Evolutionary conservation across 2,329 filamentous ascomycete genomes (phyloP).

Genomic region (Pyrenochaeta sp.): DNA sequence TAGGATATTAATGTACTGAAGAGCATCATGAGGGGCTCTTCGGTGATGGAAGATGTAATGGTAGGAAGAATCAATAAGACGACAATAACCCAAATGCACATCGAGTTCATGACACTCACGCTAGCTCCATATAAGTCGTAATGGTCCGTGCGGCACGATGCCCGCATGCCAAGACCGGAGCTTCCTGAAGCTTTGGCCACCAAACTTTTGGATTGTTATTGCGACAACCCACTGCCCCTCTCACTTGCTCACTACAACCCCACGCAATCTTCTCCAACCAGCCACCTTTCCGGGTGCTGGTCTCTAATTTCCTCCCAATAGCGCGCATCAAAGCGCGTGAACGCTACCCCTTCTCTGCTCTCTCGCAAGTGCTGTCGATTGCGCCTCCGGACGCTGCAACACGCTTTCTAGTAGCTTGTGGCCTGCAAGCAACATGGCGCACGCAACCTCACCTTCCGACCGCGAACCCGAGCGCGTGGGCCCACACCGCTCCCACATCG

Average conservation of each 20-base stretch:
- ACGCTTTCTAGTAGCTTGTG: too few relatives aligned
- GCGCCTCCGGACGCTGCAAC: background rate
- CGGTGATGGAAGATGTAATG: conserved; percentile 18
- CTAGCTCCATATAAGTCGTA: too few relatives aligned
- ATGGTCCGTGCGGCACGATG: too few relatives aligned
- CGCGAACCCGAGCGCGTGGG: conserved; percentile 45
- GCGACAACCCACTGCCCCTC: too few relatives aligned
- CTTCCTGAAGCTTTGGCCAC: conserved; percentile 27
- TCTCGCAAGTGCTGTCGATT: too few relatives aligned
- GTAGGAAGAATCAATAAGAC: conserved; percentile 8
- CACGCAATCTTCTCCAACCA: conserved; percentile 3
- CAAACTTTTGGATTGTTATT: conserved; percentile 17
- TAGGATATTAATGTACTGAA: conserved; percentile 15
- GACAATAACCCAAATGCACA: too few relatives aligned
- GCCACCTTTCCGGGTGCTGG: too few relatives aligned
- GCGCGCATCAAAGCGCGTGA: too few relatives aligned
- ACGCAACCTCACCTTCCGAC: conserved; percentile 34
- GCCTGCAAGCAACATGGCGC: conserved; percentile 46
- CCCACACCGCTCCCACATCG: conserved; percentile 69
- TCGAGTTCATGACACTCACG: too few relatives aligned
- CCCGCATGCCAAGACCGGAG: too few relatives aligned
- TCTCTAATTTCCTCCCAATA: too few relatives aligned
- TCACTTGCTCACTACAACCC: conserved; percentile 10
- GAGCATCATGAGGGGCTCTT: conserved; percentile 1
- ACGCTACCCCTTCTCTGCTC: background rate